phyloP scores from a whole-genome alignment of 1,284 basidiomycete species.

The Heterobasidion parviporum region DNA sequence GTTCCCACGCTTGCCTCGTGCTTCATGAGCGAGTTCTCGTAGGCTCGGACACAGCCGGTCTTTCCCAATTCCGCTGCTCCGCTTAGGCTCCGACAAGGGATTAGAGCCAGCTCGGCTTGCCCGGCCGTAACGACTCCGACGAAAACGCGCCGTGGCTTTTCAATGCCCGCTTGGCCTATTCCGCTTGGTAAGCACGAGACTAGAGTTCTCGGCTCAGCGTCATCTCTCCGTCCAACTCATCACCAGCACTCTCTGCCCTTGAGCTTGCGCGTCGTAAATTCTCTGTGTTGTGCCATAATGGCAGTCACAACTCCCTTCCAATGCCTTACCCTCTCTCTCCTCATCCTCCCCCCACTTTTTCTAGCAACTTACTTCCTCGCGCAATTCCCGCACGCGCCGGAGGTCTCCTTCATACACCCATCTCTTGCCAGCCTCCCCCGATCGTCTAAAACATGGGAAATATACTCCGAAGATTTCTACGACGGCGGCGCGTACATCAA shows the following conservation, averaged over 20 bases:
- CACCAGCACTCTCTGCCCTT: background rate
- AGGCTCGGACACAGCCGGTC: no score
- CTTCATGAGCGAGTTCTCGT: no score
- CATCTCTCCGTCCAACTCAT: no score
- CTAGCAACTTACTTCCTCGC: conserved; percentile 52
- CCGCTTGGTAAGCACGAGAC: no score
- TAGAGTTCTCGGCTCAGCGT: no score
- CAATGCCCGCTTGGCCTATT: no score
- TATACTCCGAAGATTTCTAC: conserved; percentile 66
- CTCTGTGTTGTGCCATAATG: conserved; percentile 9
- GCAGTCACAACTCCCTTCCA: conserved; percentile 29
- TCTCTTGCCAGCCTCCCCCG: conserved; percentile 52
- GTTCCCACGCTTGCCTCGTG: background rate
- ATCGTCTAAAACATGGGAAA: conserved; percentile 45
- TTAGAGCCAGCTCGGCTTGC: no score
- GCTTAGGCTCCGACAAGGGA: no score
- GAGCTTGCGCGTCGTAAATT: background rate
- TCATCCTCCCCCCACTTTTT: conserved; percentile 51
- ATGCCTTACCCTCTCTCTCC: conserved; percentile 43
- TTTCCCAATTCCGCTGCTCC: no score
- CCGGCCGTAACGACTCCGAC: no score
- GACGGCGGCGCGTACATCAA: conserved; percentile 55
- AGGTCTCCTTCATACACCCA: conserved; percentile 36
- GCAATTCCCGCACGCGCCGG: conserved; percentile 52
- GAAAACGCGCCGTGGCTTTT: no score